Evolutionary conservation across 495 filamentous ascomycete species (phyloP).

Genomic region (Durotheca rogersii): DNA sequence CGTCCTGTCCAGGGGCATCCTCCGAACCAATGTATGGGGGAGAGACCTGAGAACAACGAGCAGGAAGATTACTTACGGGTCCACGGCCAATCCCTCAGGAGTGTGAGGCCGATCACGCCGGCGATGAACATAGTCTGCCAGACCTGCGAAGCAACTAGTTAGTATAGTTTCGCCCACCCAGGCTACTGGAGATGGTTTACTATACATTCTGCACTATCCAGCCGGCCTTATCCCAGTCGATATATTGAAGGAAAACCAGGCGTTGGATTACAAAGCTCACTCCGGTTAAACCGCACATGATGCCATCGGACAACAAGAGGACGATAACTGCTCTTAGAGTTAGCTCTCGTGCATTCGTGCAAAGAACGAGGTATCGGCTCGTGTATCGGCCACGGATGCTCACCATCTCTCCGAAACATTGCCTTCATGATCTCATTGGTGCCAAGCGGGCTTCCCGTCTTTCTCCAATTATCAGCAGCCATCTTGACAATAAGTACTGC

Average conservation of each 20-base stretch:
- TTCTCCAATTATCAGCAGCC: slow-evolving; percentile 63
- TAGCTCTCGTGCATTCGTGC: too few species aligned
- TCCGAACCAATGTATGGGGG: slow-evolving; percentile 46
- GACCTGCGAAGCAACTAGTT: slow-evolving; percentile 34
- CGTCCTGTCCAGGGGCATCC: background rate
- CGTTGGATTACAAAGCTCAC: slow-evolving; percentile 62
- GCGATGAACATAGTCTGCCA: slow-evolving; percentile 66
- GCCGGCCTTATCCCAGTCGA: slow-evolving; percentile 63
- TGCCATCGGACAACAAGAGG: slow-evolving; percentile 63
- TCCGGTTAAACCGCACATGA: slow-evolving; percentile 60
- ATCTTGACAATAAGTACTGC: slow-evolving; percentile 61
- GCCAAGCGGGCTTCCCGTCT: slow-evolving; percentile 62
- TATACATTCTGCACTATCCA: slow-evolving; percentile 70
- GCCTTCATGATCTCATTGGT: slow-evolving; percentile 65
- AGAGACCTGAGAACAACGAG: too few species aligned
- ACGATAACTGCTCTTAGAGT: slow-evolving; percentile 48
- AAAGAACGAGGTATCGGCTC: too few species aligned
- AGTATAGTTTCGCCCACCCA: slow-evolving; percentile 1
- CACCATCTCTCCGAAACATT: slow-evolving; percentile 63
- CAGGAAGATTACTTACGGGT: slow-evolving; percentile 53
- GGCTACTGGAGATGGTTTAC: too few species aligned
- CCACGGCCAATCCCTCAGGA: slow-evolving; percentile 73
- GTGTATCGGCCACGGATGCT: too few species aligned
- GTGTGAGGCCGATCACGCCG: slow-evolving; percentile 58
- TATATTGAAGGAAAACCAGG: slow-evolving; percentile 49